These are phyloP conservation scores for Cordyceps farinosa DNA, from an alignment of 2,329 filamentous ascomycete genomes.

Conservation along the genomic window DNA sequence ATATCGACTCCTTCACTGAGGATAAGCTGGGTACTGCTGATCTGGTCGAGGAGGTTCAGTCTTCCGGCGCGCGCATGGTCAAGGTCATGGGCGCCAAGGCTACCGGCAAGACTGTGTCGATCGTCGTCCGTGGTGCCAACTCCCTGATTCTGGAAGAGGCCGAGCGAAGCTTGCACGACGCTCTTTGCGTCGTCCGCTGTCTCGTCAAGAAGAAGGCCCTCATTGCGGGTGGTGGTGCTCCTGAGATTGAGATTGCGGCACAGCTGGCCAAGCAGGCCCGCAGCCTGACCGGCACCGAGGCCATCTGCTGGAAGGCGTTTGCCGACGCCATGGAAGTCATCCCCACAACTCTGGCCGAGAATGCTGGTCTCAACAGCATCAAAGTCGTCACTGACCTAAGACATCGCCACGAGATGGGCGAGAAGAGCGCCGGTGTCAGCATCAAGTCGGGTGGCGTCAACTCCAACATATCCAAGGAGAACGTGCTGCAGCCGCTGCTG, in stretches of 20 bases:
- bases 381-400: slow-evolving; percentile 96
- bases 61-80: slow-evolving; percentile 84
- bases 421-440: slow-evolving; percentile 94
- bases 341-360: slow-evolving; percentile 93
- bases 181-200: slow-evolving; percentile 94
- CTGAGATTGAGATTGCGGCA: slow-evolving; percentile 93
- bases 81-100: slow-evolving; percentile 90
- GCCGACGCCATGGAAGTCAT: slow-evolving; percentile 97
- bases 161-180: slow-evolving; percentile 93
- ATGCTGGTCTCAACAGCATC: slow-evolving; percentile 96
- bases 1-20: slow-evolving; percentile 97
- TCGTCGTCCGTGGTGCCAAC: slow-evolving; percentile 94
- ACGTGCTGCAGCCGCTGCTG: slow-evolving; percentile 90
- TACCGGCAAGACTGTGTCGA: slow-evolving; percentile 83
- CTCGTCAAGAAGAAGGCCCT: slow-evolving; percentile 99
- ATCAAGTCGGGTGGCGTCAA: slow-evolving; percentile 98
- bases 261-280: slow-evolving; percentile 79
- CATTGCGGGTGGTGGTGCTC: slow-evolving; percentile 92
- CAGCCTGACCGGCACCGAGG: slow-evolving; percentile 82
- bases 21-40: slow-evolving; percentile 96
- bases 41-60: slow-evolving; percentile 86
- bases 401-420: slow-evolving; percentile 89
- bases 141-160: slow-evolving; percentile 92
- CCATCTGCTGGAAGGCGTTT: slow-evolving; percentile 99
- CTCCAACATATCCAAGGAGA: slow-evolving; percentile 93